Conservation (phyloP, 176 grass and related monocot species). For the Phragmites australis region DNA sequence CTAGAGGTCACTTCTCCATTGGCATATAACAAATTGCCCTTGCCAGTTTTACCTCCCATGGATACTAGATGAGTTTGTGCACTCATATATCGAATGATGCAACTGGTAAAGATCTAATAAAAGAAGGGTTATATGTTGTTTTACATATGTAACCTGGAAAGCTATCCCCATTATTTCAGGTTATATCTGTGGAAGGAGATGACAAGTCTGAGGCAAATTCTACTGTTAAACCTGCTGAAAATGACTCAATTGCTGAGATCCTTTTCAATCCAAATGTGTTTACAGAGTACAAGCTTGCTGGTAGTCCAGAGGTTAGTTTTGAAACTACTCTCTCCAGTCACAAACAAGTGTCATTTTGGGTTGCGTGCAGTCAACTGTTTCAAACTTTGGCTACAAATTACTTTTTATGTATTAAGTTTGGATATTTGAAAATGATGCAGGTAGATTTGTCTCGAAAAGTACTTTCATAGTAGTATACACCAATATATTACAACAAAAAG, state of each 20-base stretch:
- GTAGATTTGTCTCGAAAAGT: too few species aligned
- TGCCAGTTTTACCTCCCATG: not conserved
- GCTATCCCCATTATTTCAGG: conserved; percentile 39
- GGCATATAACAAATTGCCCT: not conserved
- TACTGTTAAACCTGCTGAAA: conserved; percentile 12
- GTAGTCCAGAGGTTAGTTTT: conserved; percentile 72
- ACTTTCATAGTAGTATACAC: too few species aligned
- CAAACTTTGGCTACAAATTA: too few species aligned
- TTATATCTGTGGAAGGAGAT: conserved; percentile 34
- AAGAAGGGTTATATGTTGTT: not conserved
- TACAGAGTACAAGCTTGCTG: conserved; percentile 91
- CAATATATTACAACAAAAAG: too few species aligned
- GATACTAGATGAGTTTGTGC: not conserved
- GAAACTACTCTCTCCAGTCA: conserved; percentile 39
- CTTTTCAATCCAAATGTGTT: conserved; percentile 96
- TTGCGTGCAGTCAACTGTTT: too few species aligned
- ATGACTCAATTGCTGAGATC: conserved; percentile 49
- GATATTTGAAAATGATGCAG: too few species aligned
- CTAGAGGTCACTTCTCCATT: not conserved
- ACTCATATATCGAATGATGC: not conserved
- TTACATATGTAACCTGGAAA: conserved; percentile 19
- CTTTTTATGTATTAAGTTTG: too few species aligned
- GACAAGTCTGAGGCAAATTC: conserved; percentile 37
- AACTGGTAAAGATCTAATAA: not conserved
- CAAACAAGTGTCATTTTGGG: too few species aligned